phyloP scores from a whole-genome alignment of 805 yeast species.

The Pichia gijzeniarum region DNA sequence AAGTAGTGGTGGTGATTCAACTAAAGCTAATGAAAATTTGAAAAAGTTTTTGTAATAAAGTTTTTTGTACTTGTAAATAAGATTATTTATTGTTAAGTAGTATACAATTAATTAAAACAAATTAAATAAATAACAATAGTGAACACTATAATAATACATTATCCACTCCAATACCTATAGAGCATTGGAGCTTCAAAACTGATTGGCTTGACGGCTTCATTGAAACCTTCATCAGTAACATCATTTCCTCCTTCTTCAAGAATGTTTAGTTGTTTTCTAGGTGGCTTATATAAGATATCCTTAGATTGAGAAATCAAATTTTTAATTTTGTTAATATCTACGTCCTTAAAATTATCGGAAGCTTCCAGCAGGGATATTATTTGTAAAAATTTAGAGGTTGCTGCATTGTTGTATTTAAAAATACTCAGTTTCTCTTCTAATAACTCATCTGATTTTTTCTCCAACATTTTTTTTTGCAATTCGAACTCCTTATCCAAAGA shows the following conservation, averaged over 20 bases:
- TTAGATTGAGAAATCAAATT: constrained; percentile 25
- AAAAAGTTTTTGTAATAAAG: constrained; percentile 14
- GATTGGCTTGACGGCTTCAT: constrained; percentile 42
- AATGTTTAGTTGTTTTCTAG: constrained; percentile 28
- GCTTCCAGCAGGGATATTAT: constrained; percentile 27
- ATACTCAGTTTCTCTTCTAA: constrained; percentile 62
- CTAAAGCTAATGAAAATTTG: constrained; percentile 10
- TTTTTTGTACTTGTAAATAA: constrained; percentile 3
- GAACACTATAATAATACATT: constrained; percentile 9
- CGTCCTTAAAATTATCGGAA: neutral
- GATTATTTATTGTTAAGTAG: neutral
- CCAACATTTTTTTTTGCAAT: constrained; percentile 52
- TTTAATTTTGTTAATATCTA: constrained; percentile 17
- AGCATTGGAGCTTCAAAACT: constrained; percentile 56
- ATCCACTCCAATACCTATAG: constrained; percentile 64
- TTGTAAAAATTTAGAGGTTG: constrained; percentile 42
- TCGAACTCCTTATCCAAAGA: constrained; percentile 62
- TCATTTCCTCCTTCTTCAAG: constrained; percentile 27
- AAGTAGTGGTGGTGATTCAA: neutral
- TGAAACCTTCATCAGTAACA: constrained; percentile 15
- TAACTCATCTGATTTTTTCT: constrained; percentile 59
- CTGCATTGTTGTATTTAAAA: constrained; percentile 47
- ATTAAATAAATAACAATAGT: constrained; percentile 1
- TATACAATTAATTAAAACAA: neutral
- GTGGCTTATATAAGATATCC: constrained; percentile 26